Conservation (phyloP, 2,329 filamentous ascomycete genomes). For the Aspergillus calidoustus region DNA sequence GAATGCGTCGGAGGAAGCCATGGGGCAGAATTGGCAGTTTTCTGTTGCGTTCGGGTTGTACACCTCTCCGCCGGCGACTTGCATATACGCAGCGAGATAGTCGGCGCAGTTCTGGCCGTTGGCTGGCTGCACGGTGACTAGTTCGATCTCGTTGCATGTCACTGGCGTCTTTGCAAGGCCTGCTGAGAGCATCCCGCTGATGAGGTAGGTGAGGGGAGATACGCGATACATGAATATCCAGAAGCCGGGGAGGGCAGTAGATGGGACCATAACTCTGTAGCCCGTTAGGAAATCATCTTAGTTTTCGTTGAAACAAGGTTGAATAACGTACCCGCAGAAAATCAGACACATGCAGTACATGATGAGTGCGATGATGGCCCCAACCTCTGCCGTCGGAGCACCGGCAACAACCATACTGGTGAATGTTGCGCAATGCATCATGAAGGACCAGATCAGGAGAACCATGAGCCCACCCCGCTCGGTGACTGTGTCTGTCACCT, state of each 20-base stretch:
- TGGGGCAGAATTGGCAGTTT: slow-evolving; percentile 3
- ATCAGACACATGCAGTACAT: slow-evolving; percentile 2
- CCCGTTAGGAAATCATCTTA: neutral
- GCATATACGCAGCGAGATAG: slow-evolving; percentile 7
- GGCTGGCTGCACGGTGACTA: neutral
- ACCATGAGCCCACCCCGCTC: slow-evolving; percentile 66
- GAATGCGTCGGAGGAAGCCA: neutral
- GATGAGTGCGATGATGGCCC: neutral
- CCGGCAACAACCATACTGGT: neutral
- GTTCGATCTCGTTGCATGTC: slow-evolving; percentile 1
- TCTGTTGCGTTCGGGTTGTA: slow-evolving; percentile 1
- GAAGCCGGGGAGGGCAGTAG: slow-evolving; percentile 1
- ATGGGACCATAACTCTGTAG: neutral
- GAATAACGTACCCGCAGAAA: neutral
- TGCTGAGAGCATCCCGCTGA: slow-evolving; percentile 14
- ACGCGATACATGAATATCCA: slow-evolving; percentile 20
- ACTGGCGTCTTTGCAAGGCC: slow-evolving; percentile 9
- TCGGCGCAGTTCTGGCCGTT: neutral
- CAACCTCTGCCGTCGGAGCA: neutral
- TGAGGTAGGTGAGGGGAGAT: slow-evolving; percentile 12
- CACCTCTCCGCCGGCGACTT: slow-evolving; percentile 2
- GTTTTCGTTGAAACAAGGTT: neutral
- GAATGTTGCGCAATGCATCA: slow-evolving; percentile 30
- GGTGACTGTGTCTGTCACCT: slow-evolving; percentile 34
- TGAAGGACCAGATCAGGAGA: slow-evolving; percentile 64